Evolutionary conservation across 495 filamentous ascomycete genomes (phyloP).

Genomic region (Xylaria nigripes): DNA sequence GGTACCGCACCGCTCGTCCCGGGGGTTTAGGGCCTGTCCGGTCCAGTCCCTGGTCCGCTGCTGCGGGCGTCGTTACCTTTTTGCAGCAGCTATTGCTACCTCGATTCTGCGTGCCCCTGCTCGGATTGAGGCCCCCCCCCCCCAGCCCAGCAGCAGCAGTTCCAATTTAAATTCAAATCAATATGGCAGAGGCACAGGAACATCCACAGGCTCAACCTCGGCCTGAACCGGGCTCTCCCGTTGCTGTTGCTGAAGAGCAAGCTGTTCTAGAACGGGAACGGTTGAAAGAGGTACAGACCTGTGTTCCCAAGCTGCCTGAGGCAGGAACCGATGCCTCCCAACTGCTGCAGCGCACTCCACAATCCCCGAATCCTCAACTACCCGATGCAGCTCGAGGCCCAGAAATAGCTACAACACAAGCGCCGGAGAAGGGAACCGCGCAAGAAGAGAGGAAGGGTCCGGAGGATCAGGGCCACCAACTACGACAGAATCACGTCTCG

Average conservation of each 20-base stretch:
- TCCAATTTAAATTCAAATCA: slow-evolving; percentile 34
- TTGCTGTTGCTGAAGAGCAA: slow-evolving; percentile 28
- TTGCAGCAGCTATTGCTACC: slow-evolving; percentile 22
- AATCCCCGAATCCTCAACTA: slow-evolving; percentile 8
- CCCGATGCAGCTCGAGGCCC: slow-evolving; percentile 12
- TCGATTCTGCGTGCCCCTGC: slow-evolving; percentile 29
- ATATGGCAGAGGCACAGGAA: slow-evolving; percentile 31
- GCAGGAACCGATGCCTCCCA: slow-evolving; percentile 14
- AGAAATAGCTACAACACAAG: slow-evolving; percentile 19
- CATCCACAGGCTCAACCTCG: slow-evolving; percentile 33
- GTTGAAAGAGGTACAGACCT: slow-evolving; percentile 18
- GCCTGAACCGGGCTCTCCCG: slow-evolving; percentile 29
- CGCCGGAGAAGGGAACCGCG: slow-evolving; percentile 23
- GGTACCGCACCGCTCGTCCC: slow-evolving; percentile 14
- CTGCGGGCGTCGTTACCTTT: slow-evolving; percentile 27
- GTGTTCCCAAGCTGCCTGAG: slow-evolving; percentile 14
- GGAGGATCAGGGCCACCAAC: slow-evolving; percentile 9
- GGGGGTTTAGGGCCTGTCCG: slow-evolving; percentile 13
- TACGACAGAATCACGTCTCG: slow-evolving; percentile 8
- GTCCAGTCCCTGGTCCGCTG: slow-evolving; percentile 18
- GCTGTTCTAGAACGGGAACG: slow-evolving; percentile 22
- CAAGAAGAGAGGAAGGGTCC: slow-evolving; percentile 15
- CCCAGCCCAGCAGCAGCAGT: slow-evolving; percentile 26
- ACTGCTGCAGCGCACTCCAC: slow-evolving; percentile 12
- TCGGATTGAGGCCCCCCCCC: slow-evolving; percentile 29